These are phyloP conservation scores for Acacia crassicarpa DNA, from an alignment of 306 rosid species.

Conservation along the genomic window DNA sequence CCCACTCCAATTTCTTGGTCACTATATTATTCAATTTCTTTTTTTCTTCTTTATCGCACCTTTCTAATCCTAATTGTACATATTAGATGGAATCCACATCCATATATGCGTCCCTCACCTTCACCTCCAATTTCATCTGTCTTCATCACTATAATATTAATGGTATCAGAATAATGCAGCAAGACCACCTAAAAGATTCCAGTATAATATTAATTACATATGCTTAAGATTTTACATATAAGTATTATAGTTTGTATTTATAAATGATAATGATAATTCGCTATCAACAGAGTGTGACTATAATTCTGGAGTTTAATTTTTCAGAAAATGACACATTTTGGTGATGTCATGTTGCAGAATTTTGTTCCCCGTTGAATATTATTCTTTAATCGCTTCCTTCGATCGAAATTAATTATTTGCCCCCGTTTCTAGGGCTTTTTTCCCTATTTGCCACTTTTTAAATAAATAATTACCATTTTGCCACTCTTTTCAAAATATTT, in stretches of 20 bases:
- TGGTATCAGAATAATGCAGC: background rate
- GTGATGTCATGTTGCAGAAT: background rate
- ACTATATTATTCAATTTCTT: background rate
- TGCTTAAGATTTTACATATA: background rate
- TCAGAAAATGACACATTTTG: background rate
- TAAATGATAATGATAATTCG: background rate
- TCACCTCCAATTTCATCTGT: background rate
- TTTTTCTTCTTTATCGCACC: background rate
- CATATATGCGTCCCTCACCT: background rate
- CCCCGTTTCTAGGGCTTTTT: no score
- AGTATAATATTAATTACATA: background rate
- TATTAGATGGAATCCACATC: background rate
- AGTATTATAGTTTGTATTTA: background rate
- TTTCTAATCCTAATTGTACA: background rate
- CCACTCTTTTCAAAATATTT: no score
- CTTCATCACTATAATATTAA: background rate
- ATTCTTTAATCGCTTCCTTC: background rate
- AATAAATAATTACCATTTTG: no score
- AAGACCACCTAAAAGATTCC: background rate
- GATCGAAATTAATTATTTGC: background rate
- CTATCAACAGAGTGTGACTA: background rate
- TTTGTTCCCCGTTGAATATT: background rate
- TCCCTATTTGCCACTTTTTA: no score
- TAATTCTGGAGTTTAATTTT: background rate
- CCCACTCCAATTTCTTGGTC: background rate